Conservation (phyloP, 768 basidiomycete species). For the Brasilioporus rufonigricans region DNA sequence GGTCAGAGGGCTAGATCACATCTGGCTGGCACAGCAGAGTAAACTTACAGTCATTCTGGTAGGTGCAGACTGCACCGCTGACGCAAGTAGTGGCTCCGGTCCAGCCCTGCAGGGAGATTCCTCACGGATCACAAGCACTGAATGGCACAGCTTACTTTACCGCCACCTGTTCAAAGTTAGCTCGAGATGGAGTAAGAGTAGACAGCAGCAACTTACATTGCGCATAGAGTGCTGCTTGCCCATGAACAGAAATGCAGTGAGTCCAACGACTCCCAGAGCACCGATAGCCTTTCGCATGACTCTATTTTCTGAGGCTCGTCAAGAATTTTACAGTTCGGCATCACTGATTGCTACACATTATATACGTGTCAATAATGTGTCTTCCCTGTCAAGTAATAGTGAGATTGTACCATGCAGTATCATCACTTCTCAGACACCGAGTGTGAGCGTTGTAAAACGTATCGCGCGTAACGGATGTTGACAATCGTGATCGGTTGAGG, state of each 20-base stretch:
- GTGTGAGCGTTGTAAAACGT: not conserved
- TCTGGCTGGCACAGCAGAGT: not conserved
- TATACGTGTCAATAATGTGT: not conserved
- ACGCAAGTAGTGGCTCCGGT: slow-evolving; percentile 8
- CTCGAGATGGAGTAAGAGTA: not conserved
- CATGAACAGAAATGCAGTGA: slow-evolving; percentile 4
- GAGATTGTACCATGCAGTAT: not conserved
- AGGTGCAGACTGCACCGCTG: slow-evolving; percentile 6
- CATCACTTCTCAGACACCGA: not conserved
- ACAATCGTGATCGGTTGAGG: not conserved
- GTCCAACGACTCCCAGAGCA: not conserved
- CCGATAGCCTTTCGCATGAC: slow-evolving; percentile 3
- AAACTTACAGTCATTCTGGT: slow-evolving; percentile 5
- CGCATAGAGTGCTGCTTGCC: slow-evolving; percentile 9
- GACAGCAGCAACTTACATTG: slow-evolving; percentile 6
- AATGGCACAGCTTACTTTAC: not conserved
- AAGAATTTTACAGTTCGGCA: not conserved
- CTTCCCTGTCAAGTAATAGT: not conserved
- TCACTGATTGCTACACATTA: not conserved
- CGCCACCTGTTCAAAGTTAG: slow-evolving; percentile 10
- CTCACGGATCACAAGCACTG: not conserved
- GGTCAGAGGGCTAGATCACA: not conserved
- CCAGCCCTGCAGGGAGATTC: slow-evolving; percentile 1
- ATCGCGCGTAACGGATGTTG: not conserved
- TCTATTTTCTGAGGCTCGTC: not conserved